Evolutionary conservation across 306 rosid species (phyloP).

Genomic region (Sicyos baderoa): DNA sequence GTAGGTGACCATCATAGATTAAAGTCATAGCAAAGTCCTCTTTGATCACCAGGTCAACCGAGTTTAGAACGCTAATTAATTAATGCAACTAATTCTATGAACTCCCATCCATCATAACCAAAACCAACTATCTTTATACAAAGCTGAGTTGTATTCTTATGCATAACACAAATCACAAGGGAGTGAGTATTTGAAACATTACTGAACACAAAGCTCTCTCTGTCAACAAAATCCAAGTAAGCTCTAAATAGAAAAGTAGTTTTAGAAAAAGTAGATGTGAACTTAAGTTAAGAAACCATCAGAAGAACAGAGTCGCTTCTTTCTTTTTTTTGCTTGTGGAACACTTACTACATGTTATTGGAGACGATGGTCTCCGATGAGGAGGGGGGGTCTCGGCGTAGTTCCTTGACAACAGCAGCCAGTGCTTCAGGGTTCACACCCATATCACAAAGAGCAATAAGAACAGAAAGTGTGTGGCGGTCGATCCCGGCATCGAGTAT

Average conservation of each 20-base stretch:
- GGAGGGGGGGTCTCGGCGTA: conserved; percentile 24
- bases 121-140: no score
- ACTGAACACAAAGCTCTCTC: background rate
- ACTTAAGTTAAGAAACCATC: background rate
- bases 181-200: background rate
- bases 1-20: no score
- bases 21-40: no score
- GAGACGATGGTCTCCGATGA: background rate
- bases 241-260: background rate
- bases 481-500: conserved; percentile 56
- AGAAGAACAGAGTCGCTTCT: background rate
- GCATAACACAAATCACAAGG: no score
- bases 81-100: no score
- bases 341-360: background rate
- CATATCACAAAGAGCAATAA: conserved; percentile 71
- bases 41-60: no score
- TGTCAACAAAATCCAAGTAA: background rate
- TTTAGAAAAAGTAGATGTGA: background rate
- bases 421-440: conserved; percentile 72
- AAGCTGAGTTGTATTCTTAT: no score
- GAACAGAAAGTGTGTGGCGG: conserved; percentile 62
- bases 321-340: background rate
- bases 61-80: no score
- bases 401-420: conserved; percentile 67
- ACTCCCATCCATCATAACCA: no score